These are phyloP conservation scores for Wickerhamiella kazuoi DNA, from an alignment of 805 yeast genomes.

Conservation along the genomic window DNA sequence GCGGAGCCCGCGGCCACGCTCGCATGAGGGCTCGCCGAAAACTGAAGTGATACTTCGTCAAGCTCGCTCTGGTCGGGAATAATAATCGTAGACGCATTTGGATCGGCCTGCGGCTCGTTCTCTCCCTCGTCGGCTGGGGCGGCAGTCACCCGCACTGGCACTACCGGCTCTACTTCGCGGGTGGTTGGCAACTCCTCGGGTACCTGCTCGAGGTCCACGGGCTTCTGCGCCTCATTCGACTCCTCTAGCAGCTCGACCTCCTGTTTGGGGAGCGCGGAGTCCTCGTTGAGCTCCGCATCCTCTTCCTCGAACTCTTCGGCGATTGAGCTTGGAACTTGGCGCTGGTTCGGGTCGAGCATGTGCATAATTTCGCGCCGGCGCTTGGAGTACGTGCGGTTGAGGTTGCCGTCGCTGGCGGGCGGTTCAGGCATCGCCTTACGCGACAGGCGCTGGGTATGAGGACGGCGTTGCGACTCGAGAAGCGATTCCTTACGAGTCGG, in stretches of 20 bases:
- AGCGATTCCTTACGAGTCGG: slow-evolving; percentile 19
- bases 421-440: slow-evolving; percentile 3
- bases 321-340: neutral
- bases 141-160: neutral
- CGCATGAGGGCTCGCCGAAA: too few species aligned
- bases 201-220: neutral
- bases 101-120: too few species aligned
- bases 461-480: slow-evolving; percentile 18
- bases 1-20: too few species aligned
- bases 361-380: slow-evolving; percentile 9
- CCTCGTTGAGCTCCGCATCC: neutral
- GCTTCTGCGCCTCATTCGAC: neutral
- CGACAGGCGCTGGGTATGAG: slow-evolving; percentile 12
- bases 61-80: neutral
- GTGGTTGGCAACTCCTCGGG: neutral
- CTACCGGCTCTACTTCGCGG: neutral
- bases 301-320: slow-evolving; percentile 4
- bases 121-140: neutral
- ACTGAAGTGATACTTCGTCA: too few species aligned
- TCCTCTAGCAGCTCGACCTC: too few species aligned
- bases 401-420: slow-evolving; percentile 5
- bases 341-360: slow-evolving; percentile 8
- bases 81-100: too few species aligned
- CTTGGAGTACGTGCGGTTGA: slow-evolving; percentile 15
- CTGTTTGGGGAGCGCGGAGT: neutral